Evolutionary conservation across 306 rosid genomes (phyloP), one percentile per base, ranked within the genome.

Genomic region (Castanopsis chinensis): DNA sequence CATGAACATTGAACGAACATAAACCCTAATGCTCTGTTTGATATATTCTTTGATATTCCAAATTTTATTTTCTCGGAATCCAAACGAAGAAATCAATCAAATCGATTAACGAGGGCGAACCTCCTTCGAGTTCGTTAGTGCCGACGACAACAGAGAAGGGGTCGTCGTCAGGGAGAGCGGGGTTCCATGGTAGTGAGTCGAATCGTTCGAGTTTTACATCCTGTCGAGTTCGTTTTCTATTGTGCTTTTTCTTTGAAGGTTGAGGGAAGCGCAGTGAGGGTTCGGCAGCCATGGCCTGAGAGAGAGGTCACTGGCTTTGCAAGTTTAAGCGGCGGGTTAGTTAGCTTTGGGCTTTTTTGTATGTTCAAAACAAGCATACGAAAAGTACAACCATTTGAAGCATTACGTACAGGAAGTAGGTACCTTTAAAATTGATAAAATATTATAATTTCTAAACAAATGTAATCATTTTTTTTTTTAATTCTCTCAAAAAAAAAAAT

Each of bases 91-190:
- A 4, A 52, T 17, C 20, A 73, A 43, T 25, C 18, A 41, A 73
- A 67, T 61, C 19, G 27, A 72, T 18, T 10, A 56, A 76, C 45
- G 21, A 57, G 65, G 3, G 8, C 74, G 18, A 86, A 89, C 98
- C 98, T 91, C 98, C 98, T 90, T 94, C 97, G 32, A 91, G 93
- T 82, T 92, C 94, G 69, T 85, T 90, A 23, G 93, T 80, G 76
- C 95, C 97, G 37, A 74, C 83, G 75, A 89, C 67, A 28, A 86
- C 33, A 25, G 96, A 79, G 82, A 92, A 89, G 0, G 85, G 57
- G 52, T 86, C 88, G 8, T 91, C 83, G 6, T 70, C 79, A 51
- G 95, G 82, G 43, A 92, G 76, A 8, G 97, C 70, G 0, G 90
- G 20, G 83, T 84, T 89, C 98, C 98, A 92, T 0, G 92, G 82